Evolutionary conservation across 202 grass and related monocot species (phyloP).

Genomic region (Panicum hallii): DNA sequence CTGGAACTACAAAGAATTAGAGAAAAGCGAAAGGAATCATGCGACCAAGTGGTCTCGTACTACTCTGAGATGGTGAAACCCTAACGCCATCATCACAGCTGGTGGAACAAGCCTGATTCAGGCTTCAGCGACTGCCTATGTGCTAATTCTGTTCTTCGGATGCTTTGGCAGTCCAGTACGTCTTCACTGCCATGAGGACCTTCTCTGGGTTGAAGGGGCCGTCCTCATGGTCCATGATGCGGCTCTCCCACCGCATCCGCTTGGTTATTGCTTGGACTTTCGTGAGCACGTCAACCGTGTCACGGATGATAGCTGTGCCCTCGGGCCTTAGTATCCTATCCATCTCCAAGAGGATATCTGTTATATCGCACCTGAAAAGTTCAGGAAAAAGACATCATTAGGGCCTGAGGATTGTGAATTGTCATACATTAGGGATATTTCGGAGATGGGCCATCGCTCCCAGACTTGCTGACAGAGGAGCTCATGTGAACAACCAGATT

Average conservation of each 20-base stretch:
- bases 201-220: slow-evolving; percentile 89
- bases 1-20: slow-evolving; percentile 43
- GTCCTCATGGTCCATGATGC: slow-evolving; percentile 83
- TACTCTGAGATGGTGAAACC: slow-evolving; percentile 42
- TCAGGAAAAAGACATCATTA: slow-evolving; percentile 15
- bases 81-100: slow-evolving; percentile 21
- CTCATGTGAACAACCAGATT: slow-evolving; percentile 4
- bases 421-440: slow-evolving; percentile 1
- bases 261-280: slow-evolving; percentile 73
- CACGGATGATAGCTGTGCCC: slow-evolving; percentile 85
- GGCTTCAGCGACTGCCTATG: slow-evolving; percentile 15
- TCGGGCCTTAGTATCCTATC: slow-evolving; percentile 90
- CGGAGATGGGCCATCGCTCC: background rate
- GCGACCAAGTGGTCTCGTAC: background rate
- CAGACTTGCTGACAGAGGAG: slow-evolving; percentile 9
- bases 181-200: slow-evolving; percentile 78
- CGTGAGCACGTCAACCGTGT: slow-evolving; percentile 75
- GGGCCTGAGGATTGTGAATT: background rate
- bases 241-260: slow-evolving; percentile 85
- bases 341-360: slow-evolving; percentile 93
- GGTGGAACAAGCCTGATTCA: slow-evolving; percentile 15
- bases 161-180: slow-evolving; percentile 72
- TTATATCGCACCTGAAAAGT: slow-evolving; percentile 77
- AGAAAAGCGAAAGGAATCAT: slow-evolving; percentile 33
- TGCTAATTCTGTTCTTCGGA: slow-evolving; percentile 47